Conservation (phyloP, 139 green algal genomes). For the Edaphochlamys debaryana region DNA sequence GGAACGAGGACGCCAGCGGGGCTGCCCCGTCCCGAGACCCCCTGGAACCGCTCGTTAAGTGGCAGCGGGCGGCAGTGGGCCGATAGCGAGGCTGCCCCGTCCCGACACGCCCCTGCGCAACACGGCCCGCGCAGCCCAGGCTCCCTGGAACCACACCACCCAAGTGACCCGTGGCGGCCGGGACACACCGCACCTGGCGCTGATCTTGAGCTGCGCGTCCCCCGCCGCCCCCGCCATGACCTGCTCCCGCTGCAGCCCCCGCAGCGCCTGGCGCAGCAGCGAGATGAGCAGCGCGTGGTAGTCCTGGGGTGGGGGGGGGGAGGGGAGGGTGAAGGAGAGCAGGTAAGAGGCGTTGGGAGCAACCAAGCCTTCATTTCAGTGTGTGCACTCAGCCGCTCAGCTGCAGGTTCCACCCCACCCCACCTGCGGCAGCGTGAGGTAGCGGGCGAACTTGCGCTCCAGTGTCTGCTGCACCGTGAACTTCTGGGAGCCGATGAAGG, state of each 20-base stretch:
- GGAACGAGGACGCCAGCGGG: too few relatives aligned
- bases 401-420: neutral
- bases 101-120: too few relatives aligned
- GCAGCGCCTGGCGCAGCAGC: slow-evolving; percentile 78
- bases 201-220: slow-evolving; percentile 28
- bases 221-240: neutral
- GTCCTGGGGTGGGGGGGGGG: slow-evolving; percentile 14
- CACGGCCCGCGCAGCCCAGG: too few relatives aligned
- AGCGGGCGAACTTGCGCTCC: slow-evolving; percentile 74
- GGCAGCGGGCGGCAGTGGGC: too few relatives aligned
- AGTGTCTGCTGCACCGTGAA: slow-evolving; percentile 91
- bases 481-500: slow-evolving; percentile 98
- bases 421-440: slow-evolving; percentile 22
- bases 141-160: too few relatives aligned
- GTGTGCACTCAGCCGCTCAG: neutral
- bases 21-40: too few relatives aligned
- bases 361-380: too few relatives aligned
- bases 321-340: neutral
- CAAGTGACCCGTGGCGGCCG: too few relatives aligned
- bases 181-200: slow-evolving; percentile 7
- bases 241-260: slow-evolving; percentile 55
- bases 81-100: too few relatives aligned
- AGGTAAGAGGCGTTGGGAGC: neutral
- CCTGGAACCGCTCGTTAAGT: too few relatives aligned
- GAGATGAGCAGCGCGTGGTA: slow-evolving; percentile 68